Conservation (phyloP, 2,329 filamentous ascomycete genomes). For the Graphilbum sp. region DNA sequence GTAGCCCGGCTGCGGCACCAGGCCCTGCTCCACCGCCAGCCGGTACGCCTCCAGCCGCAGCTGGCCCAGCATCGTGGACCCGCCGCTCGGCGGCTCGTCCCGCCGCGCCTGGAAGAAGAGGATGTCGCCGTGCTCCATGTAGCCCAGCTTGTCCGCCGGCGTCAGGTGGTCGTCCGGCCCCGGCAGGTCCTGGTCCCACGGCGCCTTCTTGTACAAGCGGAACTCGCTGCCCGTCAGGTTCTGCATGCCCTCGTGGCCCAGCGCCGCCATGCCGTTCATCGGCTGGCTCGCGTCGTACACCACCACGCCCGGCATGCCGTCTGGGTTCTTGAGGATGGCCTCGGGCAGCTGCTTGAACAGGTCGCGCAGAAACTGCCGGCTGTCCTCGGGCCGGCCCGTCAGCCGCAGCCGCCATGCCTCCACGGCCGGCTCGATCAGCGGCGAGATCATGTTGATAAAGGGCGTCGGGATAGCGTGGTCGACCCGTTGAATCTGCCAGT, state of each 20-base stretch:
- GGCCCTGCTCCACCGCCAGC: conserved; percentile 44
- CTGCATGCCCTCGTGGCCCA: conserved; percentile 57
- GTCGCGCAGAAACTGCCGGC: conserved; percentile 49
- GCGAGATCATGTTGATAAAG: conserved; percentile 60
- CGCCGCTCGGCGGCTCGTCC: conserved; percentile 47
- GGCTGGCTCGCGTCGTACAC: conserved; percentile 60
- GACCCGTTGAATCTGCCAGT: conserved; percentile 27
- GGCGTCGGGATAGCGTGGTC: conserved; percentile 44
- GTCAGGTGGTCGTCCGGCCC: not conserved
- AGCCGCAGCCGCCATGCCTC: conserved; percentile 58
- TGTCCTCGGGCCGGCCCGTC: conserved; percentile 31
- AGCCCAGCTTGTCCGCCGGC: conserved; percentile 9
- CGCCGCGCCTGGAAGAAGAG: conserved; percentile 67
- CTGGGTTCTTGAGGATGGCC: conserved; percentile 48
- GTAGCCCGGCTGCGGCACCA: conserved; percentile 27
- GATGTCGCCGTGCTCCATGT: conserved; percentile 55
- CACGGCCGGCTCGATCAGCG: conserved; percentile 49
- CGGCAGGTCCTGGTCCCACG: not conserved
- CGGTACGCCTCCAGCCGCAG: conserved; percentile 56
- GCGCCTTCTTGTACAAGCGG: conserved; percentile 12
- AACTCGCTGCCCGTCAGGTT: conserved; percentile 19
- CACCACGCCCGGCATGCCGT: conserved; percentile 68
- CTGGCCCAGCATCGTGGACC: conserved; percentile 56
- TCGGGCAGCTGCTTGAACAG: conserved; percentile 41
- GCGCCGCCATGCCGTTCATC: conserved; percentile 56